These are phyloP conservation scores for Populus pruinosa DNA, from an alignment of 345 rosid species.

Conservation along the genomic window DNA sequence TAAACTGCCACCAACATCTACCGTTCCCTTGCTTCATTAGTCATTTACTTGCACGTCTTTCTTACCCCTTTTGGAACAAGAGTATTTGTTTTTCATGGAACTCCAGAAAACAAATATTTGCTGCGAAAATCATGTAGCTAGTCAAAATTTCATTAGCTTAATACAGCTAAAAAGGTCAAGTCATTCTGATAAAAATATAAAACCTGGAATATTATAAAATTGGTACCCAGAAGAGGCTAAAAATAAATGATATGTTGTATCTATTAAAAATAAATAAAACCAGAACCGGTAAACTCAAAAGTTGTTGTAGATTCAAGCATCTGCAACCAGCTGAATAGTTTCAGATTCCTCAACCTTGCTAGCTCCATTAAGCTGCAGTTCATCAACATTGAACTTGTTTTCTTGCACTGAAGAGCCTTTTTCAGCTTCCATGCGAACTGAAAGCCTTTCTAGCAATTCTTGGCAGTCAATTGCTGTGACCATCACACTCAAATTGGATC, in stretches of 20 bases:
- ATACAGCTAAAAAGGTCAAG: background rate
- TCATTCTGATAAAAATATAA: background rate
- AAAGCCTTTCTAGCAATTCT: conserved; percentile 69
- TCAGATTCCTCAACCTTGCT: conserved; percentile 12
- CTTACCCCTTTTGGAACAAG: no score
- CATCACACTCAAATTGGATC: conserved; percentile 73
- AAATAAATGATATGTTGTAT: background rate
- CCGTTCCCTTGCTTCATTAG: no score
- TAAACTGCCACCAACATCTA: no score
- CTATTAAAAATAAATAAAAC: no score
- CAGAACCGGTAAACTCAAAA: background rate
- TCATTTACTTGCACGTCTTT: no score
- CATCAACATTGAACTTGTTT: conserved; percentile 15
- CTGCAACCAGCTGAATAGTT: background rate
- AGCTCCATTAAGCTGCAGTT: conserved; percentile 23
- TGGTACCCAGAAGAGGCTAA: background rate
- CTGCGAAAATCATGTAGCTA: background rate
- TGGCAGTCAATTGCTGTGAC: conserved; percentile 79
- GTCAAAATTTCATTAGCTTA: background rate
- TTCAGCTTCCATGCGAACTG: conserved; percentile 33
- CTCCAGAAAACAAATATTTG: no score
- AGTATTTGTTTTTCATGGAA: no score
- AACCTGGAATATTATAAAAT: background rate
- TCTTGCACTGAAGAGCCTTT: conserved; percentile 20
- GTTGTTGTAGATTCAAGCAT: conserved; percentile 1